Base-by-base conservation (phyloP, 2,329 filamentous ascomycete genomes). In the Exophiala calicioides region DNA sequence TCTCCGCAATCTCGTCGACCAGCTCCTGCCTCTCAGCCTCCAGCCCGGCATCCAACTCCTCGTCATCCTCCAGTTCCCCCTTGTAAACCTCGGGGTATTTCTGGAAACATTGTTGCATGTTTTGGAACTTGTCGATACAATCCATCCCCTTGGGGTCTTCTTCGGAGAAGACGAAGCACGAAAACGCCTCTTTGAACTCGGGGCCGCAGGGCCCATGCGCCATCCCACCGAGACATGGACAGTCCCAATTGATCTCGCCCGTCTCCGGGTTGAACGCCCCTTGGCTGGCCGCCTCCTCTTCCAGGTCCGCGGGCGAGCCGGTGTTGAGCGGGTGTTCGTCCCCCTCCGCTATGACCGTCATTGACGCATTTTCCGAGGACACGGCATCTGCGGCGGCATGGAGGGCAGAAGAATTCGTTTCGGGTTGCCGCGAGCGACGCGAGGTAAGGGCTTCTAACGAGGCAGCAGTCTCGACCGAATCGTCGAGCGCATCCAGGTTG, bases 201-300 rank as follows among this genome's bases (percentile, higher is more conserved):
- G 94, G 88, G 36, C 93, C 93, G 66, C 93, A 98, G 43, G 93
- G 93, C 0, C 93, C 93, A 64, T 95, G 74, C 5, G 93, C 93
- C 93, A 98, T 98, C 42, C 93, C 93, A 37, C 93, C 93, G 24
- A 98, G 75, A 68, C 93, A 98, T 12, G 93, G 93, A 70, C 93
- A 98, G 67, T 97, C 93, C 93, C 93, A 98, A 77, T 98, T 98
- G 72, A 98, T 98, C 78, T 98, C 93, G 59, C 93, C 93, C 7
- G 93, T 98, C 74, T 97, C 93, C 2, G 90, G 90, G 70, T 98
- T 95, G 75, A 97, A 98, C 1, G 93, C 93, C 45, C 89, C 93
- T 69, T 97, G 84, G 65, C 91, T 84, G 52, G 74, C 80, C 4
- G 89, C 90, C 68, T 96, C 90, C 50, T 88, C 81, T 67, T 95